Percentiles rank a stretch among this genome's conserved stretches.
phyloP scores from a whole-genome alignment of 148 eudicot species.

The Heliamphora exappendiculata region DNA sequence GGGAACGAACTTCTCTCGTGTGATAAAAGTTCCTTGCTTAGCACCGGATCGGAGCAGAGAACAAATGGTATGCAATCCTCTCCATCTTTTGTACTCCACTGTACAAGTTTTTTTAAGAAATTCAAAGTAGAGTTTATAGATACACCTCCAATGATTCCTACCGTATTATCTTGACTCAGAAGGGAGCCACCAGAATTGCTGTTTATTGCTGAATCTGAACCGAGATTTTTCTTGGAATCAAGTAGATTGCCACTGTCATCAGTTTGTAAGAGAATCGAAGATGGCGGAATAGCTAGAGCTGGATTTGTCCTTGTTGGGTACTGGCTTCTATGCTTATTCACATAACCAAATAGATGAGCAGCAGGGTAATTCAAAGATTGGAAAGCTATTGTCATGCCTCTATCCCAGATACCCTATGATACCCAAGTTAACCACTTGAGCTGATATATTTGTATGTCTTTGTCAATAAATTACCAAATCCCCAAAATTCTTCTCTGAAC shows the following conservation, averaged over 20 bases:
- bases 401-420: background rate
- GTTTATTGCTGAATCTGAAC: background rate
- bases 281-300: constrained; percentile 19
- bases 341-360: constrained; percentile 14
- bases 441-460: background rate
- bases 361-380: constrained; percentile 22
- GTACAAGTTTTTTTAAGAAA: constrained; percentile 49
- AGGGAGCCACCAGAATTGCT: constrained; percentile 17
- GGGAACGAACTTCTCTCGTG: constrained; percentile 18
- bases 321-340: constrained; percentile 16
- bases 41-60: constrained; percentile 55
- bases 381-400: constrained; percentile 19
- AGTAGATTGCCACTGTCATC: constrained; percentile 16
- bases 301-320: constrained; percentile 16
- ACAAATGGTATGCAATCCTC: constrained; percentile 42
- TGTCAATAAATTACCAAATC: background rate
- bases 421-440: background rate
- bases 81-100: constrained; percentile 31
- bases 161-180: constrained; percentile 35
- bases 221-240: constrained; percentile 19
- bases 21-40: constrained; percentile 33
- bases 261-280: constrained; percentile 16
- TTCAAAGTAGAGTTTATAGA: constrained; percentile 33
- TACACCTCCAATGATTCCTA: constrained; percentile 69
- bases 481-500: background rate